Evolutionary conservation across 257 asterid species (phyloP), one percentile per base, ranked within the genome.

Genomic region (Thymus mandschuricus): DNA sequence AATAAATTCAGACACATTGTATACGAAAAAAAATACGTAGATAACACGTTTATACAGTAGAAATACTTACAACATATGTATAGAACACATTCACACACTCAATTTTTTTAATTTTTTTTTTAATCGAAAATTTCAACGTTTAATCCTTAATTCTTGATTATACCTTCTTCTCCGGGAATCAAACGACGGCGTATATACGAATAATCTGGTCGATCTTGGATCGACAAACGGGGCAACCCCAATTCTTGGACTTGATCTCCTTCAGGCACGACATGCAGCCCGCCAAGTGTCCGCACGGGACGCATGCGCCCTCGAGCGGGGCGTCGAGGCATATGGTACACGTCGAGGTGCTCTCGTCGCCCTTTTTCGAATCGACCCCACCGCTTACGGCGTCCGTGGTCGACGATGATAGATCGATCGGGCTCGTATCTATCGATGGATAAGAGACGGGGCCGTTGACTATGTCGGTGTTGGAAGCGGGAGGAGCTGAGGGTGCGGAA

Each of bases 171-270:
- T 38, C 41, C 41, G 6, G 41, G 6, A 5, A 4, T 38, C 41
- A 38, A 38, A 38, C 40, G 5, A 35, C 41, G 6, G 41, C 88
- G 73, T 87, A 92, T 11, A 92, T 78, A 60, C 96, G 83, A 50
- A 92, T 70, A 61, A 90, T 85, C 78, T 88, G 97, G 73, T 90
- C 90, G 30, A 90, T 90, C 83, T 82, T 85, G 71, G 92, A 75
- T 33, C 98, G 96, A 65, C 98, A 92, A 1, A 92, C 91, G 0
- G 98, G 98, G 86, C 98, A 92, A 40, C 98, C 98, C 92, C 92
- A 90, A 28, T 86, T 90, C 77, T 92, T 90, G 30, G 80, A 87
- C 76, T 85, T 86, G 44, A 90, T 75, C 69, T 90, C 98, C 13
- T 72, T 87, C 83, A 92, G 77, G 78, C 98, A 92, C 3, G 87